These are phyloP conservation scores for Lipomyces yamanashiensis DNA, from an alignment of 805 yeast species.

Conservation along the genomic window DNA sequence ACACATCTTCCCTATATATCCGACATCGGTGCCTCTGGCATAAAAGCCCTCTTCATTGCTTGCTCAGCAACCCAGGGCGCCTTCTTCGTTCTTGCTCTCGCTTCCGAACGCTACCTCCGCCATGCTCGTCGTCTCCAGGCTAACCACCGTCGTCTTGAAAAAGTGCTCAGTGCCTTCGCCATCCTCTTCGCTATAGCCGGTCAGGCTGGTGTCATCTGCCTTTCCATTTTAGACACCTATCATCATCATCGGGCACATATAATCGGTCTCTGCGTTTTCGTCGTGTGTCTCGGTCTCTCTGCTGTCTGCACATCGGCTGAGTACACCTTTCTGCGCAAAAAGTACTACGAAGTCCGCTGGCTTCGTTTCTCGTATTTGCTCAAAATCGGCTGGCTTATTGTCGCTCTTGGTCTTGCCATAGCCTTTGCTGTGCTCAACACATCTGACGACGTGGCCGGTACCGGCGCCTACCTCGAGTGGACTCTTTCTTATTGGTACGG, in stretches of 20 bases:
- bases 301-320: conserved; percentile 53
- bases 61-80: conserved; percentile 80
- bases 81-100: conserved; percentile 66
- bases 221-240: conserved; percentile 72
- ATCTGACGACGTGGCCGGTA: conserved; percentile 39
- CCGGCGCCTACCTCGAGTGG: conserved; percentile 73
- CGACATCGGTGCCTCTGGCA: conserved; percentile 84
- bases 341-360: conserved; percentile 47
- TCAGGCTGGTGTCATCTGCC: conserved; percentile 73
- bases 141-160: conserved; percentile 52
- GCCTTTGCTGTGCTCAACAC: conserved; percentile 55
- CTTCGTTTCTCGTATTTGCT: conserved; percentile 51
- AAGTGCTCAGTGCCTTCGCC: conserved; percentile 50
- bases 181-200: conserved; percentile 60
- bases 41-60: conserved; percentile 81
- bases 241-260: conserved; percentile 57
- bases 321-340: conserved; percentile 52
- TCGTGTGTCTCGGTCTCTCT: conserved; percentile 65
- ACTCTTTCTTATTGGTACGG: conserved; percentile 84
- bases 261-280: conserved; percentile 73
- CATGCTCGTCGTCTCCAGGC: conserved; percentile 60
- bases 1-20: conserved; percentile 68
- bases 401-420: conserved; percentile 70
- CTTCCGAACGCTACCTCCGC: conserved; percentile 67
- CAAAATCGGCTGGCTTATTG: conserved; percentile 67